Conservation (phyloP, 2,329 filamentous ascomycete genomes). For the Capronia coronata region DNA sequence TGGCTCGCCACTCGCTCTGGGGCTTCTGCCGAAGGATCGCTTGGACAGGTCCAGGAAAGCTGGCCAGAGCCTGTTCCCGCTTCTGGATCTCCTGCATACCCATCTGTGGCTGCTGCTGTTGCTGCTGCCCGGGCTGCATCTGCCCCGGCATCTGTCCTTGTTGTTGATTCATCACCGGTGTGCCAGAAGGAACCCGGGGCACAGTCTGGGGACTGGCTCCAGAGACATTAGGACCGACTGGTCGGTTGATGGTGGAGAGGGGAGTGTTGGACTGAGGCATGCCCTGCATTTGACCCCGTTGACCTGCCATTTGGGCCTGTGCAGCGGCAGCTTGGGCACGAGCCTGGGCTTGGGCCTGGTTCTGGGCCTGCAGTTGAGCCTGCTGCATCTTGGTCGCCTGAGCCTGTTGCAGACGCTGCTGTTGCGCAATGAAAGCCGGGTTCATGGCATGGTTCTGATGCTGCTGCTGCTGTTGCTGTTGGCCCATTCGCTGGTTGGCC, state of each 20-base stretch:
- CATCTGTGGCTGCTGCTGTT: constrained; percentile 15
- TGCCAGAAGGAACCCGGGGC: constrained; percentile 21
- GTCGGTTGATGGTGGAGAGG: constrained; percentile 38
- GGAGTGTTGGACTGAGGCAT: constrained; percentile 37
- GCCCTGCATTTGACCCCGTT: constrained; percentile 36
- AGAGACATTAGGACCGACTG: constrained; percentile 32
- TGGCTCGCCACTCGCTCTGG: constrained; percentile 22
- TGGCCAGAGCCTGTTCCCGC: constrained; percentile 21
- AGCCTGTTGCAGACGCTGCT: constrained; percentile 40
- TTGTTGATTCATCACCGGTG: constrained; percentile 25
- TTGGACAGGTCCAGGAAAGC: constrained; percentile 24
- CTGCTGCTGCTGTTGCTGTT: constrained; percentile 33
- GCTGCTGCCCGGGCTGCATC: constrained; percentile 19
- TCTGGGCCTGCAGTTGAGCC: constrained; percentile 37
- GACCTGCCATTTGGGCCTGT: constrained; percentile 32
- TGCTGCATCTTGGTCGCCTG: constrained; percentile 31
- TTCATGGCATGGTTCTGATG: constrained; percentile 36
- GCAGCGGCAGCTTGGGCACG: constrained; percentile 35
- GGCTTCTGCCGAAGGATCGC: constrained; percentile 21
- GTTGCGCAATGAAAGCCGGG: constrained; percentile 39
- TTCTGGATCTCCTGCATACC: constrained; percentile 22
- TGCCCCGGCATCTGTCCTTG: constrained; percentile 14
- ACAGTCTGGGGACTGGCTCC: constrained; percentile 20
- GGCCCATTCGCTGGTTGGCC: constrained; percentile 38
- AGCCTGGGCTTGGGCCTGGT: constrained; percentile 34